Evolutionary conservation across 2,329 filamentous ascomycete genomes (phyloP), one percentile per base, ranked within the genome.

Genomic region (Fusarium penzigii): DNA sequence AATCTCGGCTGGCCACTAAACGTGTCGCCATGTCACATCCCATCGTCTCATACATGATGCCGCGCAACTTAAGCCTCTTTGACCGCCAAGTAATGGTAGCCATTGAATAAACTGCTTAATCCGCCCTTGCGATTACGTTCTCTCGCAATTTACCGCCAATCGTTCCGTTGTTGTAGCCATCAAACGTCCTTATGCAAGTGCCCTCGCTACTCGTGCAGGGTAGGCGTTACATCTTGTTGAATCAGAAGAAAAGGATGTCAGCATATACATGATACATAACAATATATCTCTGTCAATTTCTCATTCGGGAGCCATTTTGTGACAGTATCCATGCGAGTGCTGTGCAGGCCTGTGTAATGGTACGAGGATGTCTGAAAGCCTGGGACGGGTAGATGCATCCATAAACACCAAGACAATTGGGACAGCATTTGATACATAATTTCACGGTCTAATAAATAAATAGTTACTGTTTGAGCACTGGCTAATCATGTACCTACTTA

Each of bases 1-100:
- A 39, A 52, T 64, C 62, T 64, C 59, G 58, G 62, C 42, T 65
- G 46, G 42, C 42, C 43, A 53, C 48, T 49, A 59, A 49, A 14
- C 10, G 32, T 36, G 32, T 14, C 40, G 14, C 56, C 42, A 45
- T 16, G 48, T 44, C 48, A 36, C 10, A 12, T 14, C 32, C 32
- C 43, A 52, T 17, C 39, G 42, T 52, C 36, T 48, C 49, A 54
- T 52, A 55, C 56, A 52, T 25, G 52, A 43, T 29, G 52, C 42
- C 25, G 56, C 49, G 55, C 29, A 44, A 46, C 51, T 39, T 10
- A 40, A 25, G 20, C 20, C 32, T 36, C 32, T 9, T 29, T 58
- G 57, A 56, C 57, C 57, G 57, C 51, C 54, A 52, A 48, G 16
- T 49, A 38, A 17, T 14, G 14, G 9, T 17, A 17, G n/a, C 16